phyloP scores from a whole-genome alignment of 345 rosid species.

The Adansonia digitata region DNA sequence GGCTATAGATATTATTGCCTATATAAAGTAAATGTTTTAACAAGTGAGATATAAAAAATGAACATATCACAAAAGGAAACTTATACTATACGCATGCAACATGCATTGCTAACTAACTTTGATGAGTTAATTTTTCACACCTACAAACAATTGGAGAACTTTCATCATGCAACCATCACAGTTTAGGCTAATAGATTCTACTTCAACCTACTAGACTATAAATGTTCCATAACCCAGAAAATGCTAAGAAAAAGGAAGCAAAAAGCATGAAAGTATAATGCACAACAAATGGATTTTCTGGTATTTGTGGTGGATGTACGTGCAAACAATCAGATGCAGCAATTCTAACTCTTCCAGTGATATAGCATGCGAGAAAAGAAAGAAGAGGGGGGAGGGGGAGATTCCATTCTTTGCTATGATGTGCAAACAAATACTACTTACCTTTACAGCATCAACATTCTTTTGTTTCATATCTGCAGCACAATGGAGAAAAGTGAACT shows the following conservation, averaged over 20 bases:
- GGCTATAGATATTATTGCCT: constrained; percentile 92
- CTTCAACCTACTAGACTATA: background rate
- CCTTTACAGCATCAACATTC: constrained; percentile 96
- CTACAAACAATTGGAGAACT: background rate
- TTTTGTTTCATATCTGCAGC: constrained; percentile 98
- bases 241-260: background rate
- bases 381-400: no score
- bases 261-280: background rate
- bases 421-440: constrained; percentile 26
- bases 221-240: background rate
- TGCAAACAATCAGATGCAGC: constrained; percentile 9
- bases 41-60: background rate
- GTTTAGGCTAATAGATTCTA: background rate
- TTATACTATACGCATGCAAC: background rate
- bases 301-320: background rate
- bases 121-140: background rate
- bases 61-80: constrained; percentile 1
- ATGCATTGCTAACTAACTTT: background rate
- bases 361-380: constrained; percentile 6
- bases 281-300: background rate
- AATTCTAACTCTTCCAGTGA: constrained; percentile 2
- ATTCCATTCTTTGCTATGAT: background rate
- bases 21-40: constrained; percentile 23
- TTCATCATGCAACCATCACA: background rate
- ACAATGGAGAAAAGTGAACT: constrained; percentile 88